Base-by-base conservation (phyloP, 2,329 filamentous ascomycete species). In the Aureobasidium pullulans region DNA sequence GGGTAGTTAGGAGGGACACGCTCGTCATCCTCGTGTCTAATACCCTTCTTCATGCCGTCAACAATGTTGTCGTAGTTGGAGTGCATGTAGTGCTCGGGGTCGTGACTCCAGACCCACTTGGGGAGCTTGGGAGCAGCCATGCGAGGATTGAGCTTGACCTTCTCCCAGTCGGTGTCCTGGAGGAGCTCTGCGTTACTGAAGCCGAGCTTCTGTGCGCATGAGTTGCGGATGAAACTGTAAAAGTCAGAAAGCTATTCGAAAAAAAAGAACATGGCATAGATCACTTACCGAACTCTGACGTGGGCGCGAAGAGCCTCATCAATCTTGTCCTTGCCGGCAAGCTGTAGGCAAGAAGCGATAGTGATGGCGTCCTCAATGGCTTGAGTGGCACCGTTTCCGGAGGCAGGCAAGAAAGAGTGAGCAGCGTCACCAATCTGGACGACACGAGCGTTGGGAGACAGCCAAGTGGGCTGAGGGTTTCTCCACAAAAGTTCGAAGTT, bases 131-230 rank as follows among this genome's bases (percentile, higher is more conserved):
- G 75, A 16, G 74, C 72, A 13, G 74, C 75, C 7, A 72, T 69
- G 40, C 73, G 71, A 0, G 75, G 75, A 62, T 77, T 73, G 1
- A 76, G 67, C 65, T 76, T 74, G 60, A 78, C 75, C 62, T 77
- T 77, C 60, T 74, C 71, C 76, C 76, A 78, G 64, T 79, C 74
- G 10, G 76, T 78, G 59, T 76, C 73, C 65, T 78, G 76, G 1
- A 78, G 70, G 8, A 77, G 71, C 65, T 77, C 75, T 29, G 76
- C 70, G 65, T 79, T 77, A 62, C 72, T 72, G 69, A 77, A 77
- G 43, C 75, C 73, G 37, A 78, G 72, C 60, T 79, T 78, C 60
- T 79, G 78, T 1, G 76, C 75, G 68, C 77, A 80, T 6, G 73
- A 71, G 50, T 76, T 77, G 53, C 77, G 75, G 61, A 75, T 73